A percentile compares a stretch with the other conserved stretches of the same genome.
Conservation (phyloP, 2,329 filamentous ascomycete species). For the Alternaria dauci region DNA sequence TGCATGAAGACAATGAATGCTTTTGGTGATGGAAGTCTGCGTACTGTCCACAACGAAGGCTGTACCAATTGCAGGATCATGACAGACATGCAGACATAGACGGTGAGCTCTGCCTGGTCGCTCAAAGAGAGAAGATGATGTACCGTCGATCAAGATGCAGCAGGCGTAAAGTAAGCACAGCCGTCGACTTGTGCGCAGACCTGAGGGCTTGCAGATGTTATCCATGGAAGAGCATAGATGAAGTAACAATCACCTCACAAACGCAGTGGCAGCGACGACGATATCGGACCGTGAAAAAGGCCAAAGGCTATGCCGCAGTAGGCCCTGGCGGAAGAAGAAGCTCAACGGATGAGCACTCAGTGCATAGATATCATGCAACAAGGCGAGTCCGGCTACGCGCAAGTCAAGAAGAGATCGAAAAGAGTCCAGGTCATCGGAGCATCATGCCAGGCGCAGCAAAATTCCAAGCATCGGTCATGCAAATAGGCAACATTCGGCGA, state of each 20-base stretch:
- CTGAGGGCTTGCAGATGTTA: conserved; percentile 14
- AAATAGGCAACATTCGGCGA: conserved; percentile 49
- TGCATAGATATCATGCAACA: conserved; percentile 35
- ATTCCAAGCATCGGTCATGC: conserved; percentile 46
- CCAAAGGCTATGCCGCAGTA: conserved; percentile 13
- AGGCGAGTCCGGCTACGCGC: conserved; percentile 24
- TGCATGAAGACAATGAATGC: conserved; percentile 17
- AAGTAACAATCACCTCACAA: conserved; percentile 26
- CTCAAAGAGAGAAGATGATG: background rate
- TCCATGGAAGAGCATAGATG: conserved; percentile 20
- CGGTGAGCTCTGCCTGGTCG: background rate
- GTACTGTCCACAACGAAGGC: conserved; percentile 2
- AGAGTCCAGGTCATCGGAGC: conserved; percentile 23
- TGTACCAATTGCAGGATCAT: conserved; percentile 4
- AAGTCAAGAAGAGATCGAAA: conserved; percentile 33
- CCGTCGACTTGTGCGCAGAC: background rate
- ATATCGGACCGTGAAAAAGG: conserved; percentile 4
- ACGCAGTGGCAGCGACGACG: conserved; percentile 15
- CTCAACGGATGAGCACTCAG: conserved; percentile 20
- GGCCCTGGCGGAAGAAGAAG: conserved; percentile 10
- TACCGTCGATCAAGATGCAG: conserved; percentile 3
- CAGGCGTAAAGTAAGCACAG: conserved; percentile 2
- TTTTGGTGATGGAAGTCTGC: conserved; percentile 13
- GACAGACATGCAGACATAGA: conserved; percentile 5
- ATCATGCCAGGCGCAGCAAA: conserved; percentile 40